phyloP scores from a whole-genome alignment of 1,284 basidiomycete species.

The Tremellales sp. region DNA sequence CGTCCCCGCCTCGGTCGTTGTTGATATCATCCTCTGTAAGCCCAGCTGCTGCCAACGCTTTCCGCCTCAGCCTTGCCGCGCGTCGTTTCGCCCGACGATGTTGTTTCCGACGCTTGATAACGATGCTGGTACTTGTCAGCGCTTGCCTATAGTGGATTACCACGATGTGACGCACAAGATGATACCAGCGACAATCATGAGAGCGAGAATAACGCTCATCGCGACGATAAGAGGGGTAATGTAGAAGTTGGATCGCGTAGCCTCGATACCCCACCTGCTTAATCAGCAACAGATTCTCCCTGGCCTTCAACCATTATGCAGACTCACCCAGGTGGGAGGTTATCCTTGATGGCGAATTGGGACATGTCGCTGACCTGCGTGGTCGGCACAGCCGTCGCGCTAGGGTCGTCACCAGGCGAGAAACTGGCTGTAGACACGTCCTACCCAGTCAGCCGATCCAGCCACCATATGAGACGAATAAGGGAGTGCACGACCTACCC shows the following conservation, averaged over 20 bases:
- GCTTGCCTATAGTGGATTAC: neutral
- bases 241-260: conserved; percentile 38
- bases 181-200: conserved; percentile 38
- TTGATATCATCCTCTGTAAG: conserved; percentile 29
- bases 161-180: conserved; percentile 28
- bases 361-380: conserved; percentile 2
- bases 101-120: conserved; percentile 36
- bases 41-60: conserved; percentile 40
- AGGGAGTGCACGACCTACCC: conserved; percentile 9
- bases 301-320: neutral
- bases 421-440: conserved; percentile 2
- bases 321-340: conserved; percentile 26
- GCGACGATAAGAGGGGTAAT: conserved; percentile 45
- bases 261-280: conserved; percentile 34
- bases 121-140: conserved; percentile 26
- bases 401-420: conserved; percentile 5
- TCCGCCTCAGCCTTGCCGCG: conserved; percentile 33
- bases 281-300: neutral
- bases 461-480: neutral
- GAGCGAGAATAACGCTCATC: conserved; percentile 39
- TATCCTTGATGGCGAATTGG: conserved; percentile 21
- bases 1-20: too few species aligned
- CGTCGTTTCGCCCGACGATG: conserved; percentile 35
- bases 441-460: neutral
- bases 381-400: conserved; percentile 5